Evolutionary conservation across 768 basidiomycete species (phyloP).

Genomic region (Hygrocybe coccinea): DNA sequence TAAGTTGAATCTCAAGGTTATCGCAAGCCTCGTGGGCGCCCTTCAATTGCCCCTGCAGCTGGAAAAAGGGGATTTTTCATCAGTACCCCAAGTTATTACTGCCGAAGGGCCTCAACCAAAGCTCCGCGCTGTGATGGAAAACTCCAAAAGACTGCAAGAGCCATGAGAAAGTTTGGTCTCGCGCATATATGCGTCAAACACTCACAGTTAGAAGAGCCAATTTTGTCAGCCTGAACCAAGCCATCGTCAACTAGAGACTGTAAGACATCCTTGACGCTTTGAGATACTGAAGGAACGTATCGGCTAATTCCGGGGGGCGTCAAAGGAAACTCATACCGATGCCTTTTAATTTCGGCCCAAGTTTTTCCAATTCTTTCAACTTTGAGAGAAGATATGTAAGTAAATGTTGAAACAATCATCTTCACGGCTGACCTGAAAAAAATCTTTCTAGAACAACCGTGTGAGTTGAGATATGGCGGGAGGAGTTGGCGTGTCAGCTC

Average conservation of each 20-base stretch:
- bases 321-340: conserved; percentile 51
- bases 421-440: conserved; percentile 54
- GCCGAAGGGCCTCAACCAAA: conserved; percentile 40
- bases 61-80: background rate
- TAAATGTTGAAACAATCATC: background rate
- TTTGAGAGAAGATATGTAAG: conserved; percentile 23
- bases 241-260: conserved; percentile 85
- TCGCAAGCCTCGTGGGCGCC: conserved; percentile 45
- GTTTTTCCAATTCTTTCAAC: conserved; percentile 91
- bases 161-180: conserved; percentile 1
- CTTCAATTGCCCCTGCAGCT: conserved; percentile 57
- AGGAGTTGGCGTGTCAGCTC: conserved; percentile 14
- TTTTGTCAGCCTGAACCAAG: conserved; percentile 84
- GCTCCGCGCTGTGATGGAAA: conserved; percentile 87
- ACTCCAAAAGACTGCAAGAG: conserved; percentile 80
- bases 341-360: conserved; percentile 83
- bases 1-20: conserved; percentile 41
- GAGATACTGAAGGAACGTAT: conserved; percentile 53
- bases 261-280: conserved; percentile 88
- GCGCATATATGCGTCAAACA: conserved; percentile 19
- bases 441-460: conserved; percentile 60
- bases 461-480: background rate
- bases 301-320: background rate
- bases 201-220: conserved; percentile 91
- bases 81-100: background rate